Percentiles rank a stretch among this genome's conserved stretches.
Conservation (phyloP, 2,329 filamentous ascomycete species). For the Trichophyton benhamiae region DNA sequence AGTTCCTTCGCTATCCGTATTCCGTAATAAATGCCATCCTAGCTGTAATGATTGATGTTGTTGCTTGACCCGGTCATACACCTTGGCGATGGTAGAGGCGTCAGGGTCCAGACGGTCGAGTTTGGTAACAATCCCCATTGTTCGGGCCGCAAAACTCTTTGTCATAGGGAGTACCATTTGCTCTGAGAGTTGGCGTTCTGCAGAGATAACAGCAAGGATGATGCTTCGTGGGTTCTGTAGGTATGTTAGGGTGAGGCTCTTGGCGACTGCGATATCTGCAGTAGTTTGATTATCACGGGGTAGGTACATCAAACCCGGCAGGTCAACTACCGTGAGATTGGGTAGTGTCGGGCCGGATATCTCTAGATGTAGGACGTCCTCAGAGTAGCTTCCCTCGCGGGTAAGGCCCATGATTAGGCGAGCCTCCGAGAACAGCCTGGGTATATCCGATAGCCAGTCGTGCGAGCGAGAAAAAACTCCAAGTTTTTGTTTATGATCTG, state of each 20-base stretch:
- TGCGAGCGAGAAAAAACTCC: slow-evolving; percentile 14
- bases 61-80: slow-evolving; percentile 29
- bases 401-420: slow-evolving; percentile 17
- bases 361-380: slow-evolving; percentile 47
- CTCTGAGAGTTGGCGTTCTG: slow-evolving; percentile 32
- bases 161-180: slow-evolving; percentile 32
- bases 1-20: slow-evolving; percentile 28
- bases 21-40: slow-evolving; percentile 41
- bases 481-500: slow-evolving; percentile 15
- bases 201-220: slow-evolving; percentile 37
- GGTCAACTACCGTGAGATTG: slow-evolving; percentile 49
- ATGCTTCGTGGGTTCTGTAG: slow-evolving; percentile 34
- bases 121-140: slow-evolving; percentile 39
- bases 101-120: slow-evolving; percentile 28
- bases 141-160: slow-evolving; percentile 22
- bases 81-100: slow-evolving; percentile 27
- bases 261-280: slow-evolving; percentile 43
- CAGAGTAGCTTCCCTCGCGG: slow-evolving; percentile 15
- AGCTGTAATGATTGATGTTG: slow-evolving; percentile 32
- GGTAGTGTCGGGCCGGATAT: slow-evolving; percentile 48
- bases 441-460: slow-evolving; percentile 17
- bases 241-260: slow-evolving; percentile 33
- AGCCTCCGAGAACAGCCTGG: slow-evolving; percentile 18
- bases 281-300: slow-evolving; percentile 43
- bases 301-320: slow-evolving; percentile 47